Evolutionary conservation across 129 eudicot genomes (phyloP).

Genomic region (Sambucus nigra): DNA sequence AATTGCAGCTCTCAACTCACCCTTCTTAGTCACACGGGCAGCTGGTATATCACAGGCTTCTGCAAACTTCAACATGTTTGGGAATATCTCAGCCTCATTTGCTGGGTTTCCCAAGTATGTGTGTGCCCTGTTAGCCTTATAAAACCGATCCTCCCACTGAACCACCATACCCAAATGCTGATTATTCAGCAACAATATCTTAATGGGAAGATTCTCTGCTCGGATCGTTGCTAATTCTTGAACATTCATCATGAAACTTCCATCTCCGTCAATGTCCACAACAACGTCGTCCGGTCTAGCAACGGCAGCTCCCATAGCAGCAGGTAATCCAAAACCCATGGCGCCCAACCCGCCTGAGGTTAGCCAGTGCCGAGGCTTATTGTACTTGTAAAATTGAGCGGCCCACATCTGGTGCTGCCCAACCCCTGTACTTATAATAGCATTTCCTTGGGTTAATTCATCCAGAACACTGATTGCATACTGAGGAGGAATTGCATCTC

Average conservation of each 20-base stretch:
- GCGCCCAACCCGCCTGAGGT: slow-evolving; percentile 76
- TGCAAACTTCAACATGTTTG: slow-evolving; percentile 35
- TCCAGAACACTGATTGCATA: slow-evolving; percentile 59
- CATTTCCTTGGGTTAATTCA: slow-evolving; percentile 56
- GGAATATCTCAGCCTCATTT: slow-evolving; percentile 22
- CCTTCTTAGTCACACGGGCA: slow-evolving; percentile 30
- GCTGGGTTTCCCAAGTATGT: slow-evolving; percentile 42
- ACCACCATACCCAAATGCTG: slow-evolving; percentile 55
- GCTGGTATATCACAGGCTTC: slow-evolving; percentile 33
- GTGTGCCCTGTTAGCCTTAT: slow-evolving; percentile 47
- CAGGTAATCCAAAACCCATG: slow-evolving; percentile 58
- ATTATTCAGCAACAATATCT: slow-evolving; percentile 40
- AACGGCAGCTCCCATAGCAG: slow-evolving; percentile 61
- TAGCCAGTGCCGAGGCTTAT: slow-evolving; percentile 68
- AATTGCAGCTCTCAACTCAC: slow-evolving; percentile 17
- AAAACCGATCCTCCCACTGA: slow-evolving; percentile 47
- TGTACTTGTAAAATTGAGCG: slow-evolving; percentile 66
- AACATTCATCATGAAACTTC: slow-evolving; percentile 51
- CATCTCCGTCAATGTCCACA: slow-evolving; percentile 70
- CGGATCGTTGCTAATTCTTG: slow-evolving; percentile 69
- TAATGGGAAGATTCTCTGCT: slow-evolving; percentile 58
- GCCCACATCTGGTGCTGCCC: slow-evolving; percentile 96
- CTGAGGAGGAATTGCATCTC: slow-evolving; percentile 73
- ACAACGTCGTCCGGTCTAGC: slow-evolving; percentile 47
- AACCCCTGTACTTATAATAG: slow-evolving; percentile 67